phyloP scores from a whole-genome alignment of 345 rosid species.

The Pugionium cornutum region DNA sequence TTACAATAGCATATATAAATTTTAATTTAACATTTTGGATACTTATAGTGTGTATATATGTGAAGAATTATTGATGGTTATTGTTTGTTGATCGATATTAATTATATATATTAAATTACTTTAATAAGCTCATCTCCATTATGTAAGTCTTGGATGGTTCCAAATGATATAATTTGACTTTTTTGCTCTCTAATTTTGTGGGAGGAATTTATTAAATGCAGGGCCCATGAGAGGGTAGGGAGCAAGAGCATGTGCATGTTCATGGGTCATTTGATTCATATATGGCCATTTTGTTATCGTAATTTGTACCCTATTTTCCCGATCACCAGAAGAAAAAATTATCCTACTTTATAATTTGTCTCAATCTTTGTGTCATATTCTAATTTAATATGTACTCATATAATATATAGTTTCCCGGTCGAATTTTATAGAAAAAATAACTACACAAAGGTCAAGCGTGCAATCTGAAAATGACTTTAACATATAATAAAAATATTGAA shows the following conservation, averaged over 20 bases:
- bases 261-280: constrained; percentile 32
- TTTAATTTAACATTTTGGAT: too few relatives aligned
- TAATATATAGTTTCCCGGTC: background rate
- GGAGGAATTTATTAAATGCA: constrained; percentile 35
- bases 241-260: constrained; percentile 44
- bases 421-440: background rate
- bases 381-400: constrained; percentile 18
- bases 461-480: constrained; percentile 33
- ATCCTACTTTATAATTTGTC: constrained; percentile 24
- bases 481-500: too few relatives aligned
- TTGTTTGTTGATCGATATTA: constrained; percentile 12
- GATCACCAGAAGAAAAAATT: constrained; percentile 28
- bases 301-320: constrained; percentile 35
- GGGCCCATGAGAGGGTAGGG: constrained; percentile 39
- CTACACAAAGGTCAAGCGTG: constrained; percentile 32
- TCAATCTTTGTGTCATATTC: constrained; percentile 33
- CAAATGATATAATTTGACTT: constrained; percentile 27
- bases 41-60: too few relatives aligned
- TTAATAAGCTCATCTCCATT: background rate
- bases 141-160: constrained; percentile 24
- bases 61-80: background rate
- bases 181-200: constrained; percentile 36
- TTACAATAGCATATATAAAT: too few relatives aligned
- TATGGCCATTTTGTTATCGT: constrained; percentile 34
- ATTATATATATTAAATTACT: background rate